phyloP scores from a whole-genome alignment of 305 asterid genomes.

The Fraxinus latifolia region DNA sequence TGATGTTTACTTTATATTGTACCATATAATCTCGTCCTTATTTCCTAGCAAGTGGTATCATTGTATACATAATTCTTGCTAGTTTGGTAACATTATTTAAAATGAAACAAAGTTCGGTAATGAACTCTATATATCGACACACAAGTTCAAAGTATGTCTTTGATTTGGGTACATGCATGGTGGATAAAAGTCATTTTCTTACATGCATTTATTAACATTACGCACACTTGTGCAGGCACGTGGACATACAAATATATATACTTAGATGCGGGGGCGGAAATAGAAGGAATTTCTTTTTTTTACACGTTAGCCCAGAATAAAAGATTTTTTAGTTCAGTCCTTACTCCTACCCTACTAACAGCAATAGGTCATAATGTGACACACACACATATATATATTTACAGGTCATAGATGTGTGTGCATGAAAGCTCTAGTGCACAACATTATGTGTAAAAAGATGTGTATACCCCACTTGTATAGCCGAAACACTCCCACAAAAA shows the following conservation, averaged over 20 bases:
- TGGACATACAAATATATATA: not conserved
- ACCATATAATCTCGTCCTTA: too few species aligned
- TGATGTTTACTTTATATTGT: too few species aligned
- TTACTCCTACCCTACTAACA: not conserved
- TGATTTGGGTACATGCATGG: constrained; percentile 3
- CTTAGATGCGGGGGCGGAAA: not conserved
- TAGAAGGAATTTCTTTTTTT: not conserved
- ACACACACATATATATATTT: too few species aligned
- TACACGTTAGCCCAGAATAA: not conserved
- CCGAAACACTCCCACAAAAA: not conserved
- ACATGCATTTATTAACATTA: not conserved
- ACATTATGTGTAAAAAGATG: not conserved
- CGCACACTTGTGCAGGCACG: not conserved
- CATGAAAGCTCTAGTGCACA: not conserved
- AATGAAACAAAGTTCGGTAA: constrained; percentile 23
- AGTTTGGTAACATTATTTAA: too few species aligned
- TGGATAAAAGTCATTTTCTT: not conserved
- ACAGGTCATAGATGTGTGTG: not conserved
- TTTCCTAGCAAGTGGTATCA: too few species aligned
- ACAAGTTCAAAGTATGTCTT: not conserved
- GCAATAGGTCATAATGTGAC: not conserved
- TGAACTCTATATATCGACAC: constrained; percentile 20
- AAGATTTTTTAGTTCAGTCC: not conserved
- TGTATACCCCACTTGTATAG: not conserved
- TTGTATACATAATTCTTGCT: too few species aligned